Evolutionary conservation across 768 basidiomycete genomes (phyloP).

Genomic region (Russula griseocarnosa): DNA sequence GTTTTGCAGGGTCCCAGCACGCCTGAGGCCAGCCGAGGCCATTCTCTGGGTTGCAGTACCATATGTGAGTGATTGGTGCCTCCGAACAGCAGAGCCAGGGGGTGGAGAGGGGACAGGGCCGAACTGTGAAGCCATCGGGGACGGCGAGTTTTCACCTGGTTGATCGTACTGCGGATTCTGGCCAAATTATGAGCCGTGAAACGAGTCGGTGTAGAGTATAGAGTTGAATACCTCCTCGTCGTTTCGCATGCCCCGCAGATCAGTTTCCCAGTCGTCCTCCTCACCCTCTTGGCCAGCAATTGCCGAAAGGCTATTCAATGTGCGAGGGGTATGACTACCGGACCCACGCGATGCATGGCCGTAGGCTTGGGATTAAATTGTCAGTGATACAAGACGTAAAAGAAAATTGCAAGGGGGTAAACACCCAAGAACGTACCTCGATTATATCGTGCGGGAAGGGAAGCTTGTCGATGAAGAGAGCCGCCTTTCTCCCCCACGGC

Average conservation of each 20-base stretch:
- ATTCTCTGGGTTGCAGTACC: slow-evolving; percentile 56
- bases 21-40: slow-evolving; percentile 52
- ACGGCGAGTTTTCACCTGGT: slow-evolving; percentile 45
- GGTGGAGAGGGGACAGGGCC: slow-evolving; percentile 63
- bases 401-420: no score
- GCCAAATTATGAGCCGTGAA: slow-evolving; percentile 12
- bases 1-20: slow-evolving; percentile 71
- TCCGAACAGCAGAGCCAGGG: slow-evolving; percentile 52
- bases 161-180: slow-evolving; percentile 42
- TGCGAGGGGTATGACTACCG: slow-evolving; percentile 64
- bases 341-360: slow-evolving; percentile 36
- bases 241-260: slow-evolving; percentile 52
- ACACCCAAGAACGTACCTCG: slow-evolving; percentile 16
- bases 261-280: slow-evolving; percentile 82
- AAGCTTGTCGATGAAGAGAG: slow-evolving; percentile 28
- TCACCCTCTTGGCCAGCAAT: slow-evolving; percentile 86
- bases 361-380: slow-evolving; percentile 21
- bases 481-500: slow-evolving; percentile 28
- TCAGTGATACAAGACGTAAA: slow-evolving; percentile 7
- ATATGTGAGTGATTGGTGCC: slow-evolving; percentile 77
- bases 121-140: slow-evolving; percentile 65
- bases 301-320: slow-evolving; percentile 76
- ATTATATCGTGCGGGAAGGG: slow-evolving; percentile 28
- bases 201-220: neutral
- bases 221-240: slow-evolving; percentile 61